Evolutionary conservation across 1,284 basidiomycete genomes (phyloP), one percentile per base, ranked within the genome.

Genomic region (Sporisorium graminicola): DNA sequence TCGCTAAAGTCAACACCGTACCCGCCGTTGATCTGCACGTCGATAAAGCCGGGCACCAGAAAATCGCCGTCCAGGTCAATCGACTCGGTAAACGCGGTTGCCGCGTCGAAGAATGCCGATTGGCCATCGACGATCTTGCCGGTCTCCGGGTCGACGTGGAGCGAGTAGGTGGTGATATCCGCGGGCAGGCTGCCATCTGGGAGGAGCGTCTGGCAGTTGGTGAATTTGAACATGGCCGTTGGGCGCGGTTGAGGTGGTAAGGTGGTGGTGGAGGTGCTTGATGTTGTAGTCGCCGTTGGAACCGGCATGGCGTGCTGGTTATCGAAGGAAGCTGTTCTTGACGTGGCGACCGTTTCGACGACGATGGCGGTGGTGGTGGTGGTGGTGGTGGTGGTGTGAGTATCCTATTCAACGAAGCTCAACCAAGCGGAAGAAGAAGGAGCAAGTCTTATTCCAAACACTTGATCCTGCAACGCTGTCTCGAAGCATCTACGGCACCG

Each of bases 1-100:
- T 93, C 90, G 20, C 92, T 93, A 80, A 95, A 95, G 86, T 96
- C 94, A 79, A 95, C 91, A 18, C 92, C 92, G 85, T 93, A 96
- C 8, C 91, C 94, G 53, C 94, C 94, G 79, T 96, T 94, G 74
- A 94, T 90, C 80, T 94, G 93, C 29, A 92, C 90, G 83, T 93
- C 92, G 58, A 94, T 88, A 75, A 91, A 89, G 0, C 92, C 92
- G 5, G 93, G 92, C 79, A 92, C 92, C 74, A 27, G 63, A 12
- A 51, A 53, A 50, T 76, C 65, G 14, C 74, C 74, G 16, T 64
- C 65, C 0, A 76, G 50, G 43, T 76, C 74, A 53, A 76, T 68
- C 5, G 59, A 60, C 0, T 49, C 5, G 7, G 65, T 62, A 24
- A 68, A 72, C 0, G 60, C 61, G 3, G 40, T 14, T 0, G 43